Conservation (phyloP, 2,329 filamentous ascomycete genomes). For the Arthrobotrys musiformis region DNA sequence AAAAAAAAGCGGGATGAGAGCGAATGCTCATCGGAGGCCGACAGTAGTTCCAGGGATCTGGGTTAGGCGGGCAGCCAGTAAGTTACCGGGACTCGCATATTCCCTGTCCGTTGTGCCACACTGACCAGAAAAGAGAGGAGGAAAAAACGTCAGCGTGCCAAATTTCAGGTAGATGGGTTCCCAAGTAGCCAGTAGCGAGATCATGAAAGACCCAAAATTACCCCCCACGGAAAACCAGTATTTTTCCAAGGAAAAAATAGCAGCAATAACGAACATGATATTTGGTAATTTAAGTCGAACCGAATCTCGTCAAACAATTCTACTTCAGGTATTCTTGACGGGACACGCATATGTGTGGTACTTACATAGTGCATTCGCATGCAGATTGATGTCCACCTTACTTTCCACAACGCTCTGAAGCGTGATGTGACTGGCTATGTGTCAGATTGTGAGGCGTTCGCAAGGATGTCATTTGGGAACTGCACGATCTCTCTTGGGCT, state of each 20-base stretch:
- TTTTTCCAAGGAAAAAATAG: background rate
- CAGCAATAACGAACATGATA: slow-evolving; percentile 6
- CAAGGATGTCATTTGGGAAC: slow-evolving; percentile 51
- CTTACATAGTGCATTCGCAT: background rate
- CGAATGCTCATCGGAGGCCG: slow-evolving; percentile 37
- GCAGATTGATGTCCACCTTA: slow-evolving; percentile 35
- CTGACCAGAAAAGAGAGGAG: slow-evolving; percentile 27
- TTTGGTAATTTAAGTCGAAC: slow-evolving; percentile 44
- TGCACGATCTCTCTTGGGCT: slow-evolving; percentile 47
- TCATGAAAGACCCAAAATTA: slow-evolving; percentile 32
- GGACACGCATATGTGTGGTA: slow-evolving; percentile 26
- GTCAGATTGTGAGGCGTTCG: slow-evolving; percentile 55
- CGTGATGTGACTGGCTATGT: slow-evolving; percentile 55
- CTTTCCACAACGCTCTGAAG: slow-evolving; percentile 49
- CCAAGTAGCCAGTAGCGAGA: slow-evolving; percentile 39
- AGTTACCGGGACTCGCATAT: slow-evolving; percentile 44
- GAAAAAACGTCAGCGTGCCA: slow-evolving; percentile 43
- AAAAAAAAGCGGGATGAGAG: slow-evolving; percentile 11
- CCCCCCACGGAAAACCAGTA: slow-evolving; percentile 32
- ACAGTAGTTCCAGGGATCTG: slow-evolving; percentile 51
- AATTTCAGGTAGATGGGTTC: slow-evolving; percentile 35
- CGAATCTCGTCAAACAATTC: slow-evolving; percentile 39
- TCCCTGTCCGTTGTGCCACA: slow-evolving; percentile 44
- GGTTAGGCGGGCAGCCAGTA: slow-evolving; percentile 37
- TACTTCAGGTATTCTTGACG: slow-evolving; percentile 39